Conservation (phyloP, 345 rosid genomes). For the Gossypium ekmanianum region DNA sequence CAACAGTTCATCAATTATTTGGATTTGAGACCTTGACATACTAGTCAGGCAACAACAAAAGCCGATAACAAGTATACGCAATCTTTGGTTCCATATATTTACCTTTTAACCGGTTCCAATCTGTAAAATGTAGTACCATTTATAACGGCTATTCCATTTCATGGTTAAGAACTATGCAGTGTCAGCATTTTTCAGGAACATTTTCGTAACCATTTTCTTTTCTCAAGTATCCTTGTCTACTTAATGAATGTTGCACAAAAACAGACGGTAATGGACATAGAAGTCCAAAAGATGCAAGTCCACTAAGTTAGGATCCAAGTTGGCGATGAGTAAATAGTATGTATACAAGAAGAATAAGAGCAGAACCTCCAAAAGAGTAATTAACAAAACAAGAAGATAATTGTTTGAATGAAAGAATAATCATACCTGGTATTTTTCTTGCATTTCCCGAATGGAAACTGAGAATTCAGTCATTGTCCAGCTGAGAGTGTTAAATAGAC, state of each 20-base stretch:
- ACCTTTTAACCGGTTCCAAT: neutral
- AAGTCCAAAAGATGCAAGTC: neutral
- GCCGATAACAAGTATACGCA: neutral
- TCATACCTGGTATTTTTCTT: slow-evolving; percentile 81
- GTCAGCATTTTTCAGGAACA: neutral
- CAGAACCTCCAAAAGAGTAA: neutral
- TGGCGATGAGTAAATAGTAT: neutral
- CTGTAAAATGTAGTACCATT: neutral
- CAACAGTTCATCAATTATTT: neutral
- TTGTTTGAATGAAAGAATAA: neutral
- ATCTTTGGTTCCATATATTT: neutral
- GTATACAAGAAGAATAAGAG: neutral
- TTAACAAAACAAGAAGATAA: slow-evolving; percentile 1
- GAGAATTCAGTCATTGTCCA: slow-evolving; percentile 98
- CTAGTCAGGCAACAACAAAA: neutral
- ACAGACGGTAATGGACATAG: neutral
- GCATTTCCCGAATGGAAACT: slow-evolving; percentile 91
- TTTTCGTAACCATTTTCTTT: neutral
- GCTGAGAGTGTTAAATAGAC: slow-evolving; percentile 89
- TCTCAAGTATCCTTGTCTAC: neutral
- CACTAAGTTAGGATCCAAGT: neutral
- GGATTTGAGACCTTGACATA: slow-evolving; percentile 1
- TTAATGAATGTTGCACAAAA: neutral
- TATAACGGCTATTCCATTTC: neutral
- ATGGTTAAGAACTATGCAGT: neutral